Evolutionary conservation across 1,139 yeast genomes (phyloP).

Genomic region (Zygosaccharomyces pseudobailii): DNA sequence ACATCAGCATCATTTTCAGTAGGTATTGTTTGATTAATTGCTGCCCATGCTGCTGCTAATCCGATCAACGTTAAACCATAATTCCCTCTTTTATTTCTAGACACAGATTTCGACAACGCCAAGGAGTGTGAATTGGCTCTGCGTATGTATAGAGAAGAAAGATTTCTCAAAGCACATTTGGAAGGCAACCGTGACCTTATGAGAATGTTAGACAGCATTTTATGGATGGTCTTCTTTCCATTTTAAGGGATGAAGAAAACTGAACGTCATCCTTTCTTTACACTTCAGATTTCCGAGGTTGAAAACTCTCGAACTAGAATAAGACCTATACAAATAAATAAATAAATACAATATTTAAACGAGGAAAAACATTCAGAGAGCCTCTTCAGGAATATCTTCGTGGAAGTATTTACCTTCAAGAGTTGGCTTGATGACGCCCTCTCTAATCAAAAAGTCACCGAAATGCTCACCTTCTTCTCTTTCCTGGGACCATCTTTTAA

Average conservation of each 20-base stretch:
- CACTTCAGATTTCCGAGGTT: not conserved
- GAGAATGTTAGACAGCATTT: not conserved
- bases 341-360: slow-evolving; percentile 2
- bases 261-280: not conserved
- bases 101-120: not conserved
- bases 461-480: slow-evolving; percentile 89
- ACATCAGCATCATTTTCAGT: slow-evolving; percentile 9
- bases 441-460: slow-evolving; percentile 88
- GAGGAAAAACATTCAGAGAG: slow-evolving; percentile 25
- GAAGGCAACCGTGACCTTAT: not conserved
- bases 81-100: not conserved
- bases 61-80: slow-evolving; percentile 1
- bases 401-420: slow-evolving; percentile 91
- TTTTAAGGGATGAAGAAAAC: not conserved
- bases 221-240: not conserved
- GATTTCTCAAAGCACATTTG: not conserved
- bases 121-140: not conserved
- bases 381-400: slow-evolving; percentile 85
- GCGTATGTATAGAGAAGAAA: not conserved
- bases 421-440: slow-evolving; percentile 82
- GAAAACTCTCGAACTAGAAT: not conserved
- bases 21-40: not conserved
- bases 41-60: slow-evolving; percentile 4
- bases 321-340: slow-evolving; percentile 3
- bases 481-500: slow-evolving; percentile 92